A percentile compares a stretch with the other conserved stretches of the same genome.
These are phyloP conservation scores for Puya raimondii DNA, from an alignment of 176 grass and related monocot genomes.

Conservation along the genomic window DNA sequence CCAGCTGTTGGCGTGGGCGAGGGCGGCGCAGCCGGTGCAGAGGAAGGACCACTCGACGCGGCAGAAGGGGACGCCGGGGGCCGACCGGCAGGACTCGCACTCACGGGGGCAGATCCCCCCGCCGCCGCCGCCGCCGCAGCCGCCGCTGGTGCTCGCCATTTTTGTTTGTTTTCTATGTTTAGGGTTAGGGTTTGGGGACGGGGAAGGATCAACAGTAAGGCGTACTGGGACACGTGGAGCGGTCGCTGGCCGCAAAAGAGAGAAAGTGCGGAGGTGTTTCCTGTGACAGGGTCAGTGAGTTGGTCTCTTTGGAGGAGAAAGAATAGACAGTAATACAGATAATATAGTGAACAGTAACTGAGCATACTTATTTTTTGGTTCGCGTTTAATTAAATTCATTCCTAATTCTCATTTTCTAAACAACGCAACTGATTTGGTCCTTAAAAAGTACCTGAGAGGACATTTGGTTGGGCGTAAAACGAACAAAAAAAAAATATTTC, in stretches of 20 bases:
- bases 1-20: conserved; percentile 36
- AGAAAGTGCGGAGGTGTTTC: too few species aligned
- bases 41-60: conserved; percentile 49
- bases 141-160: conserved; percentile 1
- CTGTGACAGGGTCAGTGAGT: too few species aligned
- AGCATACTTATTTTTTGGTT: too few species aligned
- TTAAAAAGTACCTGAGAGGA: too few species aligned
- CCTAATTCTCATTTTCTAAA: too few species aligned
- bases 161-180: background rate
- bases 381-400: too few species aligned
- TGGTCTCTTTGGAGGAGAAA: too few species aligned
- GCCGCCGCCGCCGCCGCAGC: background rate
- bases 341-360: too few species aligned
- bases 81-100: conserved; percentile 30
- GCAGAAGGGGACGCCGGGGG: conserved; percentile 39
- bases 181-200: background rate
- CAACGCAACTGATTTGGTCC: too few species aligned
- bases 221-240: background rate
- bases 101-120: conserved; percentile 2
- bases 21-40: conserved; percentile 33
- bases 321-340: too few species aligned
- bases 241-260: background rate
- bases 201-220: background rate
- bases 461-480: too few species aligned
- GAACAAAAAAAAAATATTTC: too few species aligned